Evolutionary conservation across 306 rosid species (phyloP).

Genomic region (Herpetospermum pedunculosum): DNA sequence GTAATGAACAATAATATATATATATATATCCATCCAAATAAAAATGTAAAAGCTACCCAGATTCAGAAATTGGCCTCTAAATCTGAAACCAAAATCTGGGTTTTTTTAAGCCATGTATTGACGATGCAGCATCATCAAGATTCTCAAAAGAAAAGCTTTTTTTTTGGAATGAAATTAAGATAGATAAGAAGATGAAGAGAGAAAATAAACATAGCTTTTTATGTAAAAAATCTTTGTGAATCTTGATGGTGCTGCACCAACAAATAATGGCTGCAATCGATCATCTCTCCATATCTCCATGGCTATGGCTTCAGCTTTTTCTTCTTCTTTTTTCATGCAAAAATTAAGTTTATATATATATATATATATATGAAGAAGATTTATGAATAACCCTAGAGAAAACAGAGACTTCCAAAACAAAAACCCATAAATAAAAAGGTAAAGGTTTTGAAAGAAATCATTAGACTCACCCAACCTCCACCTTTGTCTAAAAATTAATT

Average conservation of each 20-base stretch:
- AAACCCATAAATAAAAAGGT: not conserved
- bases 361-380: not conserved
- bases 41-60: not conserved
- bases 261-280: not conserved
- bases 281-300: not conserved
- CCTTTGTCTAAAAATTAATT: too few relatives aligned
- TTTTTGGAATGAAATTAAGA: not conserved
- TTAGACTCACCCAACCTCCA: too few relatives aligned
- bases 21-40: not conserved
- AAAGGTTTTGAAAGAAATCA: not conserved
- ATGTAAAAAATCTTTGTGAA: not conserved
- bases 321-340: not conserved
- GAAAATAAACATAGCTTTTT: not conserved
- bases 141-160: slow-evolving; percentile 29
- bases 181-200: not conserved
- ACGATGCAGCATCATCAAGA: slow-evolving; percentile 95
- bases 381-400: not conserved
- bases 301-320: not conserved
- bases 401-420: not conserved
- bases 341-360: not conserved
- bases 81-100: not conserved
- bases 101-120: slow-evolving; percentile 33
- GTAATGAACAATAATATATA: not conserved
- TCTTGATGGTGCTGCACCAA: slow-evolving; percentile 12
- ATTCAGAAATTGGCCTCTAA: not conserved